Evolutionary conservation across 2,329 filamentous ascomycete genomes (phyloP), one percentile per base, ranked within the genome.

Genomic region (Calonectria hawksworthii): DNA sequence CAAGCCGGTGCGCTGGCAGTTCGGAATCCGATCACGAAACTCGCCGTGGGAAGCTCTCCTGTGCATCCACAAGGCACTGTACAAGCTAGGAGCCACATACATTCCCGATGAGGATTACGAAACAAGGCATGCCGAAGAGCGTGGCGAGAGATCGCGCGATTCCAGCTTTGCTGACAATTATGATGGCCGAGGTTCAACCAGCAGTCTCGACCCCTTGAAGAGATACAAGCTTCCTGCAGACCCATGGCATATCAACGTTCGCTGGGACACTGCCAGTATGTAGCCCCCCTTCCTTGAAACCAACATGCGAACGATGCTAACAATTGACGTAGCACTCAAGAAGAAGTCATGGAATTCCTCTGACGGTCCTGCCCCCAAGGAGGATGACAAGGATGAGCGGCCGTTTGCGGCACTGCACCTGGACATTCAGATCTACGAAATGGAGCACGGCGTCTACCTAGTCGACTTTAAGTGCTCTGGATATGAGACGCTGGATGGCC

Each of bases 391-490:
- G 23, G 84, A 85, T 21, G 83, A 84, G 3, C 87, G 85, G 68
- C 92, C 95, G 77, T 94, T 94, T 70, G 93, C 98, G n/a, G 96
- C 94, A 83, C 94, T 99, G 82, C 97, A 98, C 83, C 92, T 99
- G 83, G 96, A 98, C 78, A 98, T 99, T 77, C 97, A 98, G 84
- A 93, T 98, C 67, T 98, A 98, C 85, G 94, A 96, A 83, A 96
- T 99, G 88, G 96, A 99, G 84, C 92, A 93, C 73, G 94, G 95
- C 70, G 96, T 97, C 78, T 99, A 96, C 85, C 93, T 99, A 76
- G 97, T 99, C 64, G 97, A 99, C 84, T 99, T 99, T 89, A 99
- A 98, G 84, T 99, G 96, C 84, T 96, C 97, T 18, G 97, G 97
- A 26, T 99, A 99, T 86, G 97, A 99, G 87, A 95, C 90, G 61